Percentiles rank a stretch among this genome's conserved stretches.
phyloP scores from a whole-genome alignment of 2,329 filamentous ascomycete genomes.

The Drechslerella dactyloides region DNA sequence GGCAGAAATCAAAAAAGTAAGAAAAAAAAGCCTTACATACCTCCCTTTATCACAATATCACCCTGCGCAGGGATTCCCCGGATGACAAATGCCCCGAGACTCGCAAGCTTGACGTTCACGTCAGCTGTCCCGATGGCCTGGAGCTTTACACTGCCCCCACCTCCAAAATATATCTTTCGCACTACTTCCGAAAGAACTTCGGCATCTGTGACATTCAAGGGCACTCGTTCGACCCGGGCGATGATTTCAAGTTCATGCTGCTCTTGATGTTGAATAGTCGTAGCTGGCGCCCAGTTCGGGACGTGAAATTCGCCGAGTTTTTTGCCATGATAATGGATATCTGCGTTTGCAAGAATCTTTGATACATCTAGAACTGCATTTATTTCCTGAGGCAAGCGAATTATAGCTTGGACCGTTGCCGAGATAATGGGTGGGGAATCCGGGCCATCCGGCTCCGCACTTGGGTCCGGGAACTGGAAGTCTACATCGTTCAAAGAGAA shows the following conservation, averaged over 20 bases:
- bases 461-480: conserved; percentile 81
- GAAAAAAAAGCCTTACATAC: conserved; percentile 51
- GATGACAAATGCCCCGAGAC: conserved; percentile 76
- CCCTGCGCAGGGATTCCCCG: conserved; percentile 82
- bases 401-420: conserved; percentile 78
- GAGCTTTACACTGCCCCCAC: conserved; percentile 69
- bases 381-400: conserved; percentile 81
- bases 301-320: conserved; percentile 84
- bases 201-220: conserved; percentile 80
- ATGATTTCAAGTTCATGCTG: conserved; percentile 73
- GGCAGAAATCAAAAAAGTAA: conserved; percentile 1
- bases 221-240: conserved; percentile 77
- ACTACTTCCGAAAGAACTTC: conserved; percentile 80
- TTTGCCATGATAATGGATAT: conserved; percentile 77
- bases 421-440: conserved; percentile 79
- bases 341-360: conserved; percentile 74
- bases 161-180: conserved; percentile 78
- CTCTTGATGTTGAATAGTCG: conserved; percentile 69
- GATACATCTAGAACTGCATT: conserved; percentile 83
- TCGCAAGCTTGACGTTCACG: conserved; percentile 77
- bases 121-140: conserved; percentile 81
- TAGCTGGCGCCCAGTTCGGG: conserved; percentile 80
- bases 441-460: conserved; percentile 75
- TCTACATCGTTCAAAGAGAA: conserved; percentile 86
- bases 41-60: conserved; percentile 63